Base-by-base conservation (phyloP, 2,329 filamentous ascomycete genomes). In the Penicillium sp. region DNA sequence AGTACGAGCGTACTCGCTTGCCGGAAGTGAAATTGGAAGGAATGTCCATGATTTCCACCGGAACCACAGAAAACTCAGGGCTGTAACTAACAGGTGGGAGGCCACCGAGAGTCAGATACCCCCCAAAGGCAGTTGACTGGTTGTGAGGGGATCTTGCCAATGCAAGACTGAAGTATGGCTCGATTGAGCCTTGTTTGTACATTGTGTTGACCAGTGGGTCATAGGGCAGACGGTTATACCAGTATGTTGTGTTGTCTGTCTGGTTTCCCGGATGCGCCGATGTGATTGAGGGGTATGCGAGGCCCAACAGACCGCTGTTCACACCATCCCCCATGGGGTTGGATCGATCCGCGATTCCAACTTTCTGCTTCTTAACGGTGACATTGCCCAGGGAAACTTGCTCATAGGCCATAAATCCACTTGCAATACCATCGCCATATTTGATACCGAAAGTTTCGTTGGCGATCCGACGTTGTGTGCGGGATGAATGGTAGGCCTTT, bases 121-220 rank as follows among this genome's bases (percentile, higher is more conserved):
- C 79, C 7, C 75, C 75, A 40, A 68, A 59, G 1, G 54, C 51
- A 14, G 48, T 52, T 8, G 63, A 55, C 1, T 49, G 50, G 14
- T 57, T 61, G 27, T 64, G 60, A 1, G 64, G 50, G n/a, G 67
- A 65, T 11, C 77, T 67, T 7, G 73, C 68, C 18, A 83, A 67
- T 0, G 77, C 78, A n/a, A 83, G 66, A 59, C 74, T 78, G 71
- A 82, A 83, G 9, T 80, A 61, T 0, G 79, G 74, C 0, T 73
- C 61, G 7, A 79, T 75, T 11, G 75, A 62, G 21, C 75, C 71
- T 29, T 77, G 63, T 48, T 75, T 68, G 59, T 75, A 77, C 76
- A 84, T 78, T 34, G 71, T 79, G 7, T 74, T 78, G 59, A 84
- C 77, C n/a, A 84, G 61, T 0, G 81, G 78, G 49, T 78, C 73